Base-by-base conservation (phyloP, 2,329 filamentous ascomycete species). In the Xylariales sp. region DNA sequence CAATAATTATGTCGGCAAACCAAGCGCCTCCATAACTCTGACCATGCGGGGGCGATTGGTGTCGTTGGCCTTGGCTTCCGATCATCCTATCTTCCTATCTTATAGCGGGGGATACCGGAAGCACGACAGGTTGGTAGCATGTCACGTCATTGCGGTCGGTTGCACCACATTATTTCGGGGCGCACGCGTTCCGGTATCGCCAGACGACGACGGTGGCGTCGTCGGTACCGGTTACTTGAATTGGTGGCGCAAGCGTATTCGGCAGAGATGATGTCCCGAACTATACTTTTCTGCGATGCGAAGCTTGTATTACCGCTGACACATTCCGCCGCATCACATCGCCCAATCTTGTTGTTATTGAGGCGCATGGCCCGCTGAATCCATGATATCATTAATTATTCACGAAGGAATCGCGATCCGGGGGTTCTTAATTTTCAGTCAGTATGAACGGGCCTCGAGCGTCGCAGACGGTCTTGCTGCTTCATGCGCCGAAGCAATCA, bases 61-160 rank as follows among this genome's bases (percentile, higher is more conserved):
- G 30, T 59, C 56, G 28, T 57, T 57, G 56, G 43, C 32, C 56
- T 59, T 59, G 16, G 57, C 45, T 43, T 32, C 23, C 18, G 46
- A 60, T 60, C 34, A 52, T 43, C 43, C 57, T 43, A 60, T 60
- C 34, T 60, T 43, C 43, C 57, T 43, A 60, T 60, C 46, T 60
- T 60, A 41, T 60, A 52, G 57, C 57, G 57, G 57, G 57, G 16
- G 34, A 60, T 60, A 52, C n/a, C 57, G 57, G 57, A 60, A 52
- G 46, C 57, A 60, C 57, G 57, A 60, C 57, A 60, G 36, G 57
- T 41, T 32, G 57, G 46, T 43, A 43, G 57, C 34, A 60, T 60
- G 57, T 60, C 57, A 60, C 57, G 57, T 43, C 57, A 60, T 60
- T 52, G 48, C 7, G 34, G 34, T 36, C 7, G 34, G 34, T 36